phyloP scores from a whole-genome alignment of 495 filamentous ascomycete species.

The Penicillium paradoxum region DNA sequence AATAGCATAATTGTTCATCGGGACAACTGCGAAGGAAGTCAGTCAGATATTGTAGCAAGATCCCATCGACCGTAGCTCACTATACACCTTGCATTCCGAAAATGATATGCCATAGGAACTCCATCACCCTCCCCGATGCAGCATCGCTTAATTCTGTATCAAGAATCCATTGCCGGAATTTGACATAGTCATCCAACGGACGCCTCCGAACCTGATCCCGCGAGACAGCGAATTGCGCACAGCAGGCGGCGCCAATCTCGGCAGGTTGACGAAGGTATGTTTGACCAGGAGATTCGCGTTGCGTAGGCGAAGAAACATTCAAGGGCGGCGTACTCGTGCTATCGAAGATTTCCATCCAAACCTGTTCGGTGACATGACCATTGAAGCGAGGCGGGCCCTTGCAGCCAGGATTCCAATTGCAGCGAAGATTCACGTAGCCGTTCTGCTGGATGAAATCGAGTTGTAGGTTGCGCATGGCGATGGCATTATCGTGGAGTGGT shows the following conservation, averaged over 20 bases:
- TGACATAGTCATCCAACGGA: constrained; percentile 55
- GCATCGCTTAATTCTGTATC: constrained; percentile 55
- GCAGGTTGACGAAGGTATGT: constrained; percentile 28
- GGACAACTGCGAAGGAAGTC: constrained; percentile 35
- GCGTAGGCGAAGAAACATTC: constrained; percentile 19
- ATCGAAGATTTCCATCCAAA: constrained; percentile 53
- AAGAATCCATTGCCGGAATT: constrained; percentile 63
- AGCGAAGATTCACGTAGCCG: constrained; percentile 64
- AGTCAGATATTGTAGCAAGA: background rate
- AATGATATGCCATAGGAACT: constrained; percentile 69
- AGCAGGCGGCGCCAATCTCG: constrained; percentile 48
- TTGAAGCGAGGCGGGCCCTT: constrained; percentile 45
- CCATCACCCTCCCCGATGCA: constrained; percentile 64
- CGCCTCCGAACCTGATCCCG: constrained; percentile 48
- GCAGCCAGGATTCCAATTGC: constrained; percentile 62
- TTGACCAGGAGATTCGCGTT: constrained; percentile 8
- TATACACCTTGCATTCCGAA: constrained; percentile 50
- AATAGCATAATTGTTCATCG: constrained; percentile 44
- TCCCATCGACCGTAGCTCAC: constrained; percentile 21
- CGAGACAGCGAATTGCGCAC: constrained; percentile 64
- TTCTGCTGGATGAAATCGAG: constrained; percentile 48
- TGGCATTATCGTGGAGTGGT: constrained; percentile 47
- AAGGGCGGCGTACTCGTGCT: constrained; percentile 48
- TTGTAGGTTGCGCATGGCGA: constrained; percentile 48
- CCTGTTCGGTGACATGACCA: constrained; percentile 51